Conservation (phyloP, 441 rosid genomes). For the Erysimum cheiri region DNA sequence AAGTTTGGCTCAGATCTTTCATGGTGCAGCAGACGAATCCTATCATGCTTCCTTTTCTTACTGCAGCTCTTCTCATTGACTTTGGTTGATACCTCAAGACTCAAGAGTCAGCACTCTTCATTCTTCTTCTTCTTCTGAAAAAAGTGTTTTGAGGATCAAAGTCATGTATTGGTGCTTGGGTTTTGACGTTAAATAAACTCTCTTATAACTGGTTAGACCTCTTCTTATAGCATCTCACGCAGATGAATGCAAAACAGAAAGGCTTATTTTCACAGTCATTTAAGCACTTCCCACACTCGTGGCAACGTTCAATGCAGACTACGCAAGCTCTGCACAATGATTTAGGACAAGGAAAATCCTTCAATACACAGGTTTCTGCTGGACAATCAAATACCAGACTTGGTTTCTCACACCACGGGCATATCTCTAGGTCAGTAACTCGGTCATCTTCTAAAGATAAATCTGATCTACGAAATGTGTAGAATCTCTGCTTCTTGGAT, state of each 20-base stretch:
- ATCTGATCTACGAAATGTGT: slow-evolving; percentile 35
- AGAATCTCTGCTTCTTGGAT: slow-evolving; percentile 44
- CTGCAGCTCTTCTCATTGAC: slow-evolving; percentile 19
- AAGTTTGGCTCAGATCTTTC: slow-evolving; percentile 24
- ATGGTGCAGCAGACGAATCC: background rate
- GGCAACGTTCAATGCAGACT: slow-evolving; percentile 51
- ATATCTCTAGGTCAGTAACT: slow-evolving; percentile 50
- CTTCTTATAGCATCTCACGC: slow-evolving; percentile 39
- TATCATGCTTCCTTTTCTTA: background rate
- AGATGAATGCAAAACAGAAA: slow-evolving; percentile 47
- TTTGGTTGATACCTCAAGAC: background rate
- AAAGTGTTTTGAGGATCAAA: background rate
- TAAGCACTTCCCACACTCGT: slow-evolving; percentile 52
- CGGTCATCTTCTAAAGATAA: slow-evolving; percentile 43
- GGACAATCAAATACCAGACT: slow-evolving; percentile 54
- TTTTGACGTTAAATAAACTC: slow-evolving; percentile 24
- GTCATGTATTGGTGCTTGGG: background rate
- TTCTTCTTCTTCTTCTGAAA: background rate
- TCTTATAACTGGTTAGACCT: slow-evolving; percentile 1
- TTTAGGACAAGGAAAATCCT: slow-evolving; percentile 34
- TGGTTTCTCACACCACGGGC: slow-evolving; percentile 50
- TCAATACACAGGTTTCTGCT: slow-evolving; percentile 44
- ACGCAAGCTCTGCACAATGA: slow-evolving; percentile 52
- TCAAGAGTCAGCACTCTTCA: background rate
- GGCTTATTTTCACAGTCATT: slow-evolving; percentile 45